Evolutionary conservation across 2,329 filamentous ascomycete species (phyloP).

Genomic region (Pestalotiopsis sp.): DNA sequence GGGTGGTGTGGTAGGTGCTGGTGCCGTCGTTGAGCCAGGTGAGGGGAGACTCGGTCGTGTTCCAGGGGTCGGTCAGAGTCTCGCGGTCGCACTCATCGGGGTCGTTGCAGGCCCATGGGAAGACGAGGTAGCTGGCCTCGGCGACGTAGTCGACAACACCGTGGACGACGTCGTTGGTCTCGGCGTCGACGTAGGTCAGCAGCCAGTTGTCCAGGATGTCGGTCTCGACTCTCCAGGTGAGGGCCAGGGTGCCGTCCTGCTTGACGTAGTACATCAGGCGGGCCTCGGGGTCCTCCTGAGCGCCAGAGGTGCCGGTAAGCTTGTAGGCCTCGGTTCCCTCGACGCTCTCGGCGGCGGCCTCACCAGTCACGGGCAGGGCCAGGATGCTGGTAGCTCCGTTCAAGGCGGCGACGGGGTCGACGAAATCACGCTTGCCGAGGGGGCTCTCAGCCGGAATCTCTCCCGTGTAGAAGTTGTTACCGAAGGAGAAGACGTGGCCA

Average conservation of each 20-base stretch:
- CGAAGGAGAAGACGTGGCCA: slow-evolving; percentile 59
- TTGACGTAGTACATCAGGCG: slow-evolving; percentile 57
- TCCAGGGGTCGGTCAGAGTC: slow-evolving; percentile 50
- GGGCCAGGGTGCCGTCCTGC: slow-evolving; percentile 44
- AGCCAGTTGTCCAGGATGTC: slow-evolving; percentile 60
- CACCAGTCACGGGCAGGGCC: slow-evolving; percentile 40
- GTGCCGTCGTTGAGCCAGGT: slow-evolving; percentile 54
- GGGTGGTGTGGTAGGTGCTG: slow-evolving; percentile 51
- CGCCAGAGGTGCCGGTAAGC: slow-evolving; percentile 50
- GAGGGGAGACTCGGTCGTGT: slow-evolving; percentile 47
- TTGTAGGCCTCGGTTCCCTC: slow-evolving; percentile 39
- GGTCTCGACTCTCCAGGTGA: slow-evolving; percentile 62
- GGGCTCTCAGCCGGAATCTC: slow-evolving; percentile 40
- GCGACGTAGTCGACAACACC: slow-evolving; percentile 60
- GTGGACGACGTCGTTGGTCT: slow-evolving; percentile 45
- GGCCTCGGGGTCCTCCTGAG: slow-evolving; percentile 53
- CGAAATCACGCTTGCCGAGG: slow-evolving; percentile 41
- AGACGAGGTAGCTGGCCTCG: slow-evolving; percentile 58
- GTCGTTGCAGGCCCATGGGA: slow-evolving; percentile 57
- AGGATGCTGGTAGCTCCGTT: slow-evolving; percentile 40
- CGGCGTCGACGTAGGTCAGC: slow-evolving; percentile 58
- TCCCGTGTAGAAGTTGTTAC: slow-evolving; percentile 49
- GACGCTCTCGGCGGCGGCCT: slow-evolving; percentile 39
- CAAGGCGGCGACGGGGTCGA: slow-evolving; percentile 45
- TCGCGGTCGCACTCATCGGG: slow-evolving; percentile 49